phyloP scores from a whole-genome alignment of 805 yeast species.

The Barnettozyma californica region DNA sequence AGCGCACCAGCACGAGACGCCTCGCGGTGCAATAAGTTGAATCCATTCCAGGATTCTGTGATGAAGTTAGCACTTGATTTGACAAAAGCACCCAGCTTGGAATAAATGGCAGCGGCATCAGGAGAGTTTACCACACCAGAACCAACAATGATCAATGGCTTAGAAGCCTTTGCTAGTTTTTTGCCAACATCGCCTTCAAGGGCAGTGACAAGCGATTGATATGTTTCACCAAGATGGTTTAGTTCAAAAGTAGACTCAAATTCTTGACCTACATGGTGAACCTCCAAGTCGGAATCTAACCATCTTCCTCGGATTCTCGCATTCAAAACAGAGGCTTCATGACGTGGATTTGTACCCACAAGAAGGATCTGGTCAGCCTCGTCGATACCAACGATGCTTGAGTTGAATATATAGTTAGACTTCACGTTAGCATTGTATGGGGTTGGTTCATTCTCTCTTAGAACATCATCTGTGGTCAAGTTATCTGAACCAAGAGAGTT shows the following conservation, averaged over 20 bases:
- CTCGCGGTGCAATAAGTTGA: conserved; percentile 74
- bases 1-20: conserved; percentile 86
- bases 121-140: conserved; percentile 67
- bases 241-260: conserved; percentile 74
- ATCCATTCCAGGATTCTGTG: conserved; percentile 76
- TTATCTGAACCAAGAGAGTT: conserved; percentile 79
- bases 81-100: conserved; percentile 57
- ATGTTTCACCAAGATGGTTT: conserved; percentile 58
- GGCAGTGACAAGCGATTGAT: conserved; percentile 51
- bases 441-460: conserved; percentile 39
- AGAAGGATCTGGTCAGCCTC: conserved; percentile 77
- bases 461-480: conserved; percentile 61
- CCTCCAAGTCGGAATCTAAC: conserved; percentile 62
- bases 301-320: conserved; percentile 79
- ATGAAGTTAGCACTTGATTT: conserved; percentile 48
- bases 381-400: conserved; percentile 73
- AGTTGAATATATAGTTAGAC: conserved; percentile 75
- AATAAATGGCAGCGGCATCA: conserved; percentile 58
- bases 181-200: conserved; percentile 64
- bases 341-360: conserved; percentile 84
- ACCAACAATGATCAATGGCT: conserved; percentile 77
- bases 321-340: conserved; percentile 84
- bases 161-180: conserved; percentile 58
- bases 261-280: conserved; percentile 68
- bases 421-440: conserved; percentile 71